Conservation (phyloP, 176 grass and related monocot species). For the Eremochloa ophiuroides region DNA sequence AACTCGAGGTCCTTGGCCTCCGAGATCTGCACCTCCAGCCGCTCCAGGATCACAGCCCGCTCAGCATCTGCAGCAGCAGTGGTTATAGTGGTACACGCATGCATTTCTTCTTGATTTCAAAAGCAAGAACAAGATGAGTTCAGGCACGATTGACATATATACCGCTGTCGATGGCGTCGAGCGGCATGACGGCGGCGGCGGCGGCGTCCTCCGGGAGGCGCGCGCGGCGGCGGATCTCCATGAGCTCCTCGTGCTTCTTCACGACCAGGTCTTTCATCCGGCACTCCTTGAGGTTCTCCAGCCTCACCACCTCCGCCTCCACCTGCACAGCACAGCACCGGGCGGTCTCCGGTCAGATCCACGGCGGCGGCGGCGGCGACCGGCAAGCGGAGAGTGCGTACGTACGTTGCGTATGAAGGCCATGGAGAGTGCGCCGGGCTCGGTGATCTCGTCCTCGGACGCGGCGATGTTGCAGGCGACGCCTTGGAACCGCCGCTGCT, state of each 20-base stretch:
- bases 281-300: constrained; percentile 71
- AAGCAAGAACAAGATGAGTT: no score
- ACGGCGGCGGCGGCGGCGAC: no score
- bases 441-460: constrained; percentile 81
- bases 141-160: no score
- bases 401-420: constrained; percentile 44
- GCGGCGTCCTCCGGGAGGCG: constrained; percentile 36
- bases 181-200: neutral
- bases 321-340: no score
- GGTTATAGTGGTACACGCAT: no score
- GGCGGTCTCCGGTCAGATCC: neutral
- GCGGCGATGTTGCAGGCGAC: constrained; percentile 92
- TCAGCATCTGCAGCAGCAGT: constrained; percentile 51
- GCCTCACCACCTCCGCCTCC: constrained; percentile 74
- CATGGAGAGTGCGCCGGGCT: constrained; percentile 55
- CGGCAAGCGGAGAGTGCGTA: no score
- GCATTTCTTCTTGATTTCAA: no score
- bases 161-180: constrained; percentile 49
- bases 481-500: constrained; percentile 73
- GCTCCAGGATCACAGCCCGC: constrained; percentile 48
- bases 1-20: constrained; percentile 65
- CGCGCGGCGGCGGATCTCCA: constrained; percentile 56
- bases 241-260: constrained; percentile 70
- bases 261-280: constrained; percentile 68
- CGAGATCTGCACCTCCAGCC: constrained; percentile 64